Conservation (phyloP, 2,329 filamentous ascomycete genomes). For the Aspergillus glaucus region DNA sequence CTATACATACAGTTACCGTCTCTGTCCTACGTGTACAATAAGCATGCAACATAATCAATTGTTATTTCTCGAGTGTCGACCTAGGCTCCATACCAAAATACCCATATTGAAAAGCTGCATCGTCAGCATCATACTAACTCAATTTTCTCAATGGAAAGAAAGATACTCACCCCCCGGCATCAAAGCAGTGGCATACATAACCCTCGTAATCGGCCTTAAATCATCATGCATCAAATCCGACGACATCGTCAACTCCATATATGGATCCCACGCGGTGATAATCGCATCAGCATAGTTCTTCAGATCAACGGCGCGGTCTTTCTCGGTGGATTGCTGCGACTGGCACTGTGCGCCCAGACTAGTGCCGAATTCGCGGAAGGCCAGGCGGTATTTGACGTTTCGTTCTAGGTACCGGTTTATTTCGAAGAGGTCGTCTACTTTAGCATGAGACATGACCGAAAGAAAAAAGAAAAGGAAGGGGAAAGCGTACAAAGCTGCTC, state of each 20-base stretch:
- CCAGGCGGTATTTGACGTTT: slow-evolving; percentile 35
- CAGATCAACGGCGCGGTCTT: slow-evolving; percentile 25
- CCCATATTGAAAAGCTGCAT: slow-evolving; percentile 26
- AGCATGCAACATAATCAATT: not conserved
- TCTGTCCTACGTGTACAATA: no score
- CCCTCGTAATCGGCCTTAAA: slow-evolving; percentile 48
- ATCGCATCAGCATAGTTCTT: slow-evolving; percentile 30
- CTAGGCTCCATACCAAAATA: slow-evolving; percentile 33
- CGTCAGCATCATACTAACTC: not conserved
- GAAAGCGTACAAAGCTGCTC: slow-evolving; percentile 28
- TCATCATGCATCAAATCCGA: slow-evolving; percentile 34
- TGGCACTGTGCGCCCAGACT: slow-evolving; percentile 44
- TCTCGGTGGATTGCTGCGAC: slow-evolving; percentile 28
- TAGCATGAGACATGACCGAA: not conserved
- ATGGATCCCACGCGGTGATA: slow-evolving; percentile 32
- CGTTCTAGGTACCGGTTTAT: slow-evolving; percentile 30
- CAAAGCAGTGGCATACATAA: slow-evolving; percentile 53
- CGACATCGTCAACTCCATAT: slow-evolving; percentile 31
- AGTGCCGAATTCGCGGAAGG: slow-evolving; percentile 52
- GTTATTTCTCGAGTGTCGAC: not conserved
- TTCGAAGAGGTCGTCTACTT: slow-evolving; percentile 31
- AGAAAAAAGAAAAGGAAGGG: not conserved
- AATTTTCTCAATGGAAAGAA: no score
- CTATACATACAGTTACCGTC: no score
- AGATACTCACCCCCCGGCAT: slow-evolving; percentile 48